These are phyloP conservation scores for Eucalyptus cladocalyx DNA, from an alignment of 345 rosid species.

Conservation along the genomic window DNA sequence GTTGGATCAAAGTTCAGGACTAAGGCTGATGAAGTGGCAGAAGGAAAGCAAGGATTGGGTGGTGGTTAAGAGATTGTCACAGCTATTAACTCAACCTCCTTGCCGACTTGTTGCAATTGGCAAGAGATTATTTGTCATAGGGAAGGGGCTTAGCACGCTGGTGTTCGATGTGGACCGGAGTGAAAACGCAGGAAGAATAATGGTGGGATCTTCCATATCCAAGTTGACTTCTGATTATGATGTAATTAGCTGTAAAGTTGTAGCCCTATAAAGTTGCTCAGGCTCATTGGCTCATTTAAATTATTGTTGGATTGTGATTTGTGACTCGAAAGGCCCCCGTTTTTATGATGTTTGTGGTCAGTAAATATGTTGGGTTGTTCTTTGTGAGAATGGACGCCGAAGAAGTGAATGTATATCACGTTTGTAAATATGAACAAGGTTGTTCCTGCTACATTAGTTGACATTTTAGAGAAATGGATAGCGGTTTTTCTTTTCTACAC, in stretches of 20 bases:
- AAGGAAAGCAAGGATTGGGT: conserved; percentile 50
- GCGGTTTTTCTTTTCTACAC: neutral
- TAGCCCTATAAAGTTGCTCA: conserved; percentile 26
- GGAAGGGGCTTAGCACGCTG: conserved; percentile 60
- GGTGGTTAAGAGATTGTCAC: conserved; percentile 53
- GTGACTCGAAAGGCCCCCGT: neutral
- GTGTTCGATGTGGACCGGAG: conserved; percentile 41
- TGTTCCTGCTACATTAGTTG: neutral
- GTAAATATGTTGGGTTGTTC: neutral
- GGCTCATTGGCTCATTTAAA: too few species aligned
- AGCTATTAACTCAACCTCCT: conserved; percentile 49
- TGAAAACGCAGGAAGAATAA: conserved; percentile 36
- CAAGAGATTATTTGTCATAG: conserved; percentile 47
- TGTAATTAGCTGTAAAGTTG: conserved; percentile 40
- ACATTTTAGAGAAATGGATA: neutral
- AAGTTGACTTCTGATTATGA: conserved; percentile 26
- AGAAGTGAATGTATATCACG: neutral
- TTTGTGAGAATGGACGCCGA: neutral
- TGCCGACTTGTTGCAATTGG: conserved; percentile 60
- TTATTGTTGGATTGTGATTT: neutral
- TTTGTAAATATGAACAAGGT: neutral
- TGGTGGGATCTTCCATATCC: conserved; percentile 63
- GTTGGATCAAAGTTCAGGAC: conserved; percentile 66
- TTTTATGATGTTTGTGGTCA: neutral
- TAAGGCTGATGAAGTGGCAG: conserved; percentile 58